Evolutionary conservation across 78 protist species (phyloP).

Genomic region (Pigoraptor vietnamica): DNA sequence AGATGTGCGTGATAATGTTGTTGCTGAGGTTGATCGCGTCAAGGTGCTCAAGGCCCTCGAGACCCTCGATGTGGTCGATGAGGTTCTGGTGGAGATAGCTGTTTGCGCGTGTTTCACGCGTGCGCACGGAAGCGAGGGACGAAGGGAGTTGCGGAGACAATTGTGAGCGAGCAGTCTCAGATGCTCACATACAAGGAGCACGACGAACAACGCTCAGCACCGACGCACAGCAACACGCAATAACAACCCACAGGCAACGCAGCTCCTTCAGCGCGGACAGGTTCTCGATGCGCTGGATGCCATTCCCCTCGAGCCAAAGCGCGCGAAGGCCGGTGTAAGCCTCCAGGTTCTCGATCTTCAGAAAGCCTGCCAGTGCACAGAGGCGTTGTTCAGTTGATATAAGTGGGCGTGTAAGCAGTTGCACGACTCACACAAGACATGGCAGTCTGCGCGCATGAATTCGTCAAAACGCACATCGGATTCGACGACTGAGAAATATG

Average conservation of each 20-base stretch:
- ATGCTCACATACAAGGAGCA: background rate
- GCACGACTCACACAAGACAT: background rate
- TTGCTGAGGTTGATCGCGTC: slow-evolving; percentile 38
- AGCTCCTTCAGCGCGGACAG: background rate
- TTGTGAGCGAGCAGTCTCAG: background rate
- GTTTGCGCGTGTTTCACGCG: too few relatives aligned
- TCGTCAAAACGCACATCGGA: background rate
- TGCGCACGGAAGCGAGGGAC: too few relatives aligned
- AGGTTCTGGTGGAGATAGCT: slow-evolving; percentile 53
- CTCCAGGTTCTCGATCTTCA: slow-evolving; percentile 36
- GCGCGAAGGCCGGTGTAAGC: slow-evolving; percentile 54
- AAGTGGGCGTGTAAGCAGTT: too few relatives aligned
- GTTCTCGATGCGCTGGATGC: slow-evolving; percentile 44
- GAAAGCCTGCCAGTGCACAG: slow-evolving; percentile 11
- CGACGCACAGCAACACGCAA: background rate
- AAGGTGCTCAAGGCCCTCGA: slow-evolving; percentile 13
- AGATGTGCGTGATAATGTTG: slow-evolving; percentile 29
- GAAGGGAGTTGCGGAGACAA: too few relatives aligned
- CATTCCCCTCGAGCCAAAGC: slow-evolving; percentile 79
- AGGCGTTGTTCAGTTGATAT: background rate
- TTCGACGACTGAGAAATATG: background rate
- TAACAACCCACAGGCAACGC: slow-evolving; percentile 12
- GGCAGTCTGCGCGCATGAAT: too few relatives aligned
- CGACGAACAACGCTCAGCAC: background rate
- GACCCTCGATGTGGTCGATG: slow-evolving; percentile 2